A percentile compares a stretch with the other conserved stretches of the same genome.
Evolutionary conservation across 345 rosid genomes (phyloP).

Genomic region (Cochlearia excelsa): DNA sequence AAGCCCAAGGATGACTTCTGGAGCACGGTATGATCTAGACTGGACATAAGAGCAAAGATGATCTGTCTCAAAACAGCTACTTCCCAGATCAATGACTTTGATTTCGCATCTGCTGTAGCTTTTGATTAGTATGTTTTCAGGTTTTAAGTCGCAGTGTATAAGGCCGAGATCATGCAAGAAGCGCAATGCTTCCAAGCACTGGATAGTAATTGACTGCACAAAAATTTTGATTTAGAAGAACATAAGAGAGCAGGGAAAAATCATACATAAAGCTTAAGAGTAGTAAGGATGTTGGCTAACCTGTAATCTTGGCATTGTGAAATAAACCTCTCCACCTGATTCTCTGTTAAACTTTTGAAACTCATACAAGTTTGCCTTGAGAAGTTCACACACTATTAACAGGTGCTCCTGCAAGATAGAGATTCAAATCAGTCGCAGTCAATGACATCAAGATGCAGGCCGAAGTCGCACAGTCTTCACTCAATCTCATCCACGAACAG

Average conservation of each 20-base stretch:
- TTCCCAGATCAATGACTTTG: conserved; percentile 99
- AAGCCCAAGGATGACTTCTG: conserved; percentile 93
- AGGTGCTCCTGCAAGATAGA: conserved; percentile 78
- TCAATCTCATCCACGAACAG: conserved; percentile 12
- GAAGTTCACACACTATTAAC: conserved; percentile 96
- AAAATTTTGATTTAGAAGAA: conserved; percentile 21
- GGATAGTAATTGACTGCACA: conserved; percentile 92
- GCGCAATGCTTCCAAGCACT: conserved; percentile 92
- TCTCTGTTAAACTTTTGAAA: conserved; percentile 98
- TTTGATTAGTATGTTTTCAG: conserved; percentile 91
- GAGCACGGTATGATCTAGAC: conserved; percentile 97
- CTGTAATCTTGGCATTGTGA: conserved; percentile 99
- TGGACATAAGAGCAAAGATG: conserved; percentile 98
- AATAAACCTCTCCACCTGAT: conserved; percentile 98
- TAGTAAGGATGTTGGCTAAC: conserved; percentile 43
- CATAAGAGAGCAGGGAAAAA: conserved; percentile 21
- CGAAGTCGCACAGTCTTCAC: conserved; percentile 2
- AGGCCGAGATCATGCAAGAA: conserved; percentile 95
- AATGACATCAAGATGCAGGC: conserved; percentile 8
- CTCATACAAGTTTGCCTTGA: conserved; percentile 97
- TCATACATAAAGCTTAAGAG: conserved; percentile 8
- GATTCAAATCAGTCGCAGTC: conserved; percentile 13
- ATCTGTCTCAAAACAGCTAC: conserved; percentile 99
- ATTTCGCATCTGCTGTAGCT: conserved; percentile 98
- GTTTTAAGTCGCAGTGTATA: conserved; percentile 95